Evolutionary conservation across 148 eudicot species (phyloP).

Genomic region (Fagopyrum homotropicum): DNA sequence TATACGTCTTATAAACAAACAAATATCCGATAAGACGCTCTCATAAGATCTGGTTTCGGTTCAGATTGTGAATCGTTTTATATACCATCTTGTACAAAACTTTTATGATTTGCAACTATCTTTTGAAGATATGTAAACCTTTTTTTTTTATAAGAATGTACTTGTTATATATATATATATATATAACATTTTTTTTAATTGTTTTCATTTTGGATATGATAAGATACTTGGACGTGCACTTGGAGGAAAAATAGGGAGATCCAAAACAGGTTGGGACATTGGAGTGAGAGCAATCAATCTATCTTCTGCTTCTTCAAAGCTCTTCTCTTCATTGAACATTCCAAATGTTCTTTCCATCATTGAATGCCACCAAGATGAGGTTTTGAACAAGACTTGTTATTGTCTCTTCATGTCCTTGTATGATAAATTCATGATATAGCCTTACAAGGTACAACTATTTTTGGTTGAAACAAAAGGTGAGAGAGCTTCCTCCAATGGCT

Average conservation of each 20-base stretch:
- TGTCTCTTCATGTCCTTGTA: neutral
- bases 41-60: too few species aligned
- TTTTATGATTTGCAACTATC: too few species aligned
- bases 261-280: conserved; percentile 77
- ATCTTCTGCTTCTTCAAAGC: conserved; percentile 34
- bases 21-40: too few species aligned
- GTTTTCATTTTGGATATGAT: neutral
- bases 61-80: too few species aligned
- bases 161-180: too few species aligned
- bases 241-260: conserved; percentile 59
- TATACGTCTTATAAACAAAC: too few species aligned
- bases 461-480: conserved; percentile 28
- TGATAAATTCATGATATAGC: neutral
- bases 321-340: conserved; percentile 30
- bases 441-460: neutral
- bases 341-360: conserved; percentile 48
- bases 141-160: too few species aligned
- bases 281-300: conserved; percentile 50
- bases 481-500: conserved; percentile 66
- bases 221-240: conserved; percentile 69
- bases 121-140: too few species aligned
- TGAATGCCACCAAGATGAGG: conserved; percentile 91
- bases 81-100: too few species aligned
- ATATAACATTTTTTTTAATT: neutral
- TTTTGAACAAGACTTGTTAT: conserved; percentile 16